phyloP scores from a whole-genome alignment of 345 rosid species.

The Passiflora organensis region DNA sequence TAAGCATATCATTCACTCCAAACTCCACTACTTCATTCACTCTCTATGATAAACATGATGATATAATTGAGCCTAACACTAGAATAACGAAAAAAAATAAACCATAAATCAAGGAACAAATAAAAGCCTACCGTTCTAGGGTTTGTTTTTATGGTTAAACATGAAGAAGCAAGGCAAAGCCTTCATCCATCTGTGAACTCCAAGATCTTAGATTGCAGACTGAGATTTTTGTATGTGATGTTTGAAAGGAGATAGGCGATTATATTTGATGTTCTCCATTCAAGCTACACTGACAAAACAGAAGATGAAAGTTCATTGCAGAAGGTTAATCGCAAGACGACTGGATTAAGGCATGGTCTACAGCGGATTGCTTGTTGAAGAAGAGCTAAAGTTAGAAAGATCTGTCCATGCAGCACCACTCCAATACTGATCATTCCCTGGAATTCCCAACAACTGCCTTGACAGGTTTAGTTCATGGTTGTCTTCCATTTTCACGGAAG shows the following conservation, averaged over 20 bases:
- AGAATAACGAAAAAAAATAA: not conserved
- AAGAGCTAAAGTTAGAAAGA: constrained; percentile 57
- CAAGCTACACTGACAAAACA: constrained; percentile 28
- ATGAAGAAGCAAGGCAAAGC: constrained; percentile 2
- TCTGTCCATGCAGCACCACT: constrained; percentile 42
- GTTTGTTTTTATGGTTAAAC: no score
- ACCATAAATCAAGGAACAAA: not conserved
- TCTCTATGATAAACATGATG: constrained; percentile 19
- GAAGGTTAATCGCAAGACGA: no score
- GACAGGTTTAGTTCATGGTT: constrained; percentile 39
- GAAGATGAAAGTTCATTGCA: constrained; percentile 1
- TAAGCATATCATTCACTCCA: constrained; percentile 4
- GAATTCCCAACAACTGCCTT: constrained; percentile 48
- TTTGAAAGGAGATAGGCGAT: not conserved
- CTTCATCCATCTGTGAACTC: constrained; percentile 4
- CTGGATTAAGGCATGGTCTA: no score
- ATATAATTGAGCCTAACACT: constrained; percentile 10
- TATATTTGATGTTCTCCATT: constrained; percentile 5
- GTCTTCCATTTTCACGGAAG: constrained; percentile 69
- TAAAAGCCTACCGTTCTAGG: constrained; percentile 10
- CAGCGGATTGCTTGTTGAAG: constrained; percentile 41
- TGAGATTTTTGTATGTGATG: constrained; percentile 6
- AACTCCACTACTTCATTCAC: constrained; percentile 22
- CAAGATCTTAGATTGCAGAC: constrained; percentile 3
- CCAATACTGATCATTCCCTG: constrained; percentile 46